A percentile compares a stretch with the other conserved stretches of the same genome.
Evolutionary conservation across 169 alveolate species (phyloP).

Genomic region (Plasmodium gonderi): DNA sequence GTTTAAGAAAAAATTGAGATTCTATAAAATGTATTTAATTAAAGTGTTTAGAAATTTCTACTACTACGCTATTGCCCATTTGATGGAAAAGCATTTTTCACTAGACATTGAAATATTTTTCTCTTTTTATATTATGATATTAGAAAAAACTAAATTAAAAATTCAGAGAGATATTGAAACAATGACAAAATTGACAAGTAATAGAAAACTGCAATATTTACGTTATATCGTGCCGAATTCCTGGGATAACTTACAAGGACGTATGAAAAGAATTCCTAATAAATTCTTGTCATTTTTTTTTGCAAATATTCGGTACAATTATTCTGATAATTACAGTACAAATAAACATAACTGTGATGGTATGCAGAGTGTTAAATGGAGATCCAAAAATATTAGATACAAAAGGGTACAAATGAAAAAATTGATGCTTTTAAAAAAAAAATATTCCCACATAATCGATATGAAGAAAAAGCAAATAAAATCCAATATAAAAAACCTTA

Average conservation of each 20-base stretch:
- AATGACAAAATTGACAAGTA: not conserved
- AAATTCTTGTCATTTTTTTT: too few species aligned
- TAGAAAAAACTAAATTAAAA: constrained; percentile 39
- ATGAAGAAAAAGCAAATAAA: not conserved
- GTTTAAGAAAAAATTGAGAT: constrained; percentile 14
- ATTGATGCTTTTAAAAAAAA: not conserved
- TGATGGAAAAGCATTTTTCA: constrained; percentile 21
- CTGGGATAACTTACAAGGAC: too few species aligned
- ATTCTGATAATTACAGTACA: too few species aligned
- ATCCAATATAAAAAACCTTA: not conserved
- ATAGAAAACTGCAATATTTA: constrained; percentile 2
- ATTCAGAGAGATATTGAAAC: constrained; percentile 17
- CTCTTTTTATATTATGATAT: constrained; percentile 41
- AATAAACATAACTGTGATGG: too few species aligned
- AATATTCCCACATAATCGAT: not conserved
- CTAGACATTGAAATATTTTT: constrained; percentile 45
- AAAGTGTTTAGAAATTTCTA: constrained; percentile 15
- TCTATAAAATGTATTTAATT: constrained; percentile 10
- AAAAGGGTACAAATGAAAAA: not conserved
- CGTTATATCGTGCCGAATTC: not conserved
- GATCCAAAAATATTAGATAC: not conserved
- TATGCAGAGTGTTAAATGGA: not conserved
- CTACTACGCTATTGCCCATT: constrained; percentile 29
- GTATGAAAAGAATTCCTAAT: too few species aligned
- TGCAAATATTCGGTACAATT: too few species aligned